Percentiles rank a stretch among this genome's conserved stretches.
phyloP scores from a whole-genome alignment of 2,329 filamentous ascomycete species.

The Beauveria varroae region DNA sequence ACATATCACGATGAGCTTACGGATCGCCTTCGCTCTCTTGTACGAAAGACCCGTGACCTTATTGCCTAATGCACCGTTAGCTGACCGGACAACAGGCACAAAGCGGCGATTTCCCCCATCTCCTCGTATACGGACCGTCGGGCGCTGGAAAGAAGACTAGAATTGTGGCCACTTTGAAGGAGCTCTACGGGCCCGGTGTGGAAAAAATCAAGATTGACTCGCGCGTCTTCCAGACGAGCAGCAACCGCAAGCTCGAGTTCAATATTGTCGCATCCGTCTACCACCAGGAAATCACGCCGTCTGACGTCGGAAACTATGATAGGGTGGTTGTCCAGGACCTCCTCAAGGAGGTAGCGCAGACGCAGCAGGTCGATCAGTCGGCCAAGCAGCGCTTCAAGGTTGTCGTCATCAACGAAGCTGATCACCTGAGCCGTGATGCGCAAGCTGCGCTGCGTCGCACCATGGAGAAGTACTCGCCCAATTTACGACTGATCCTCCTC shows the following conservation, averaged over 20 bases:
- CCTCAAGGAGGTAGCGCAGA: slow-evolving; percentile 95
- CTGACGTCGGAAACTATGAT: slow-evolving; percentile 93
- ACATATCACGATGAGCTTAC: slow-evolving; percentile 89
- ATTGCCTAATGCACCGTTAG: not conserved
- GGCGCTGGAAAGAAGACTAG: slow-evolving; percentile 97
- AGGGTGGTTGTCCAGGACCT: slow-evolving; percentile 92
- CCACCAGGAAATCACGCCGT: slow-evolving; percentile 96
- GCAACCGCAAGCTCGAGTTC: slow-evolving; percentile 97
- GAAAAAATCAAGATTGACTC: slow-evolving; percentile 99
- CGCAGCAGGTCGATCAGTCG: slow-evolving; percentile 91
- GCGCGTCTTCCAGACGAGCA: slow-evolving; percentile 89
- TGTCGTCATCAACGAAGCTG: slow-evolving; percentile 97
- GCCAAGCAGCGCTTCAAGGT: slow-evolving; percentile 96
- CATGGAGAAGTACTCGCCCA: slow-evolving; percentile 99
- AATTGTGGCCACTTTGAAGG: slow-evolving; percentile 89
- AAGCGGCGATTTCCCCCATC: slow-evolving; percentile 94
- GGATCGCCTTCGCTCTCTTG: slow-evolving; percentile 75
- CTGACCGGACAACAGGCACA: slow-evolving; percentile 57
- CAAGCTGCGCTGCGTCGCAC: slow-evolving; percentile 90
- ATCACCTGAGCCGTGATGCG: slow-evolving; percentile 86
- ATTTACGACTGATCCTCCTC: slow-evolving; percentile 81
- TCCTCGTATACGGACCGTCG: slow-evolving; percentile 93
- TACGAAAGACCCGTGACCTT: slow-evolving; percentile 35
- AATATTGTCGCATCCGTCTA: slow-evolving; percentile 97
- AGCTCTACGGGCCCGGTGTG: slow-evolving; percentile 91